These are phyloP conservation scores for Hermanozyma aechmeae DNA, from an alignment of 805 yeast species.

Conservation along the genomic window DNA sequence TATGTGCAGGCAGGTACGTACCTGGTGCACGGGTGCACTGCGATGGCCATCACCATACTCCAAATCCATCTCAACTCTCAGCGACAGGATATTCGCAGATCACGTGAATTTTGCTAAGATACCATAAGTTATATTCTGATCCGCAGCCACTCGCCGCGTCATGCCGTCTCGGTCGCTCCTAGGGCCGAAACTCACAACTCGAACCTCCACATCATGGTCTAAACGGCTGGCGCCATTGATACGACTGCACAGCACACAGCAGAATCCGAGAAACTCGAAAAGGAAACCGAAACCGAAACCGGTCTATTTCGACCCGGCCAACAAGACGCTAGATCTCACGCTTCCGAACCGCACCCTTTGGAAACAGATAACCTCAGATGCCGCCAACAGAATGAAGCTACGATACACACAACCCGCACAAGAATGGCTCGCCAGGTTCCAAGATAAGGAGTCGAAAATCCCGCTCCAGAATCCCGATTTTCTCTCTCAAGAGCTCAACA, in stretches of 20 bases:
- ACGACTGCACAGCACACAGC: background rate
- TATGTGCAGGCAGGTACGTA: too few relatives aligned
- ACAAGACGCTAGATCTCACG: slow-evolving; percentile 5
- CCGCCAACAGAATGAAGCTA: slow-evolving; percentile 2
- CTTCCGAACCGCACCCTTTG: slow-evolving; percentile 4
- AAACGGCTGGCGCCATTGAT: background rate
- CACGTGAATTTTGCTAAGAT: background rate
- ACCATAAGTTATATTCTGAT: background rate
- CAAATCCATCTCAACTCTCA: too few relatives aligned
- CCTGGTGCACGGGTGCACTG: too few relatives aligned
- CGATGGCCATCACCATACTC: too few relatives aligned
- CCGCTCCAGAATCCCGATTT: too few relatives aligned
- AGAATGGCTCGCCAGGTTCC: slow-evolving; percentile 4
- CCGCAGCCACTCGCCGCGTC: background rate
- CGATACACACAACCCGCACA: slow-evolving; percentile 5
- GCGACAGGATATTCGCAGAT: too few relatives aligned
- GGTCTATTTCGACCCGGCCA: slow-evolving; percentile 8
- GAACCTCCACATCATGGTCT: background rate
- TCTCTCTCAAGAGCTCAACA: slow-evolving; percentile 1
- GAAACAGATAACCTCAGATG: slow-evolving; percentile 2
- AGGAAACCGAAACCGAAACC: background rate
- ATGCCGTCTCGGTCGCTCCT: background rate
- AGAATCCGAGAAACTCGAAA: background rate
- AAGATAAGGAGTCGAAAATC: background rate
- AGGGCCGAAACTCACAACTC: background rate